A percentile compares a stretch with the other conserved stretches of the same genome.
These are phyloP conservation scores for Colletotrichum tropicale DNA, from an alignment of 2,329 filamentous ascomycete genomes.

Conservation along the genomic window DNA sequence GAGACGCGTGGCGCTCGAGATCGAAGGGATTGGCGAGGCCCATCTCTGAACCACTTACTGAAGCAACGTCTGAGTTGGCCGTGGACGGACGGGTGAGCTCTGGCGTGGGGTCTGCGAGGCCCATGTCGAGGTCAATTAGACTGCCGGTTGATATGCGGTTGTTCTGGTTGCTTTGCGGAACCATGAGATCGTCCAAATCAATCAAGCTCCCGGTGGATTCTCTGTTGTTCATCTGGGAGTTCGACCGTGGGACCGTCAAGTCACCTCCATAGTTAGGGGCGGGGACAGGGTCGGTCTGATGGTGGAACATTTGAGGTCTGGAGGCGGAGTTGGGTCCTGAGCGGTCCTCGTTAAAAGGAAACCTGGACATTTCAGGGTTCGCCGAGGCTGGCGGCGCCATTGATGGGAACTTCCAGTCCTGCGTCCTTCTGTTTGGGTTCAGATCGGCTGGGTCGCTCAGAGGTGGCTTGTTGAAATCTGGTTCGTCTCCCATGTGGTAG, in stretches of 20 bases:
- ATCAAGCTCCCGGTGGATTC: constrained; percentile 52
- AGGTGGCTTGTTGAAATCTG: constrained; percentile 51
- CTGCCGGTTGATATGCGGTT: constrained; percentile 45
- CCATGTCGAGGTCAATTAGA: constrained; percentile 61
- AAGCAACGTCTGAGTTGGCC: constrained; percentile 62
- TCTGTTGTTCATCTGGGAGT: constrained; percentile 35
- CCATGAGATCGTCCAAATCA: constrained; percentile 52
- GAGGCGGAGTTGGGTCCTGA: constrained; percentile 32
- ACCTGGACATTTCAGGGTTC: constrained; percentile 57
- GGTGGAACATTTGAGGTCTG: constrained; percentile 53
- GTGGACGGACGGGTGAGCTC: constrained; percentile 62
- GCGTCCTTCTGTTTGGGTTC: constrained; percentile 54
- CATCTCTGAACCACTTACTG: constrained; percentile 60
- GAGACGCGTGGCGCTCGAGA: constrained; percentile 65
- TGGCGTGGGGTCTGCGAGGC: constrained; percentile 53
- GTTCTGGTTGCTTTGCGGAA: constrained; percentile 35
- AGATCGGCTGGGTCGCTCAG: constrained; percentile 63
- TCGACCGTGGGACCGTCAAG: constrained; percentile 18
- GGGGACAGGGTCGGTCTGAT: constrained; percentile 55
- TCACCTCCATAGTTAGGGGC: constrained; percentile 22
- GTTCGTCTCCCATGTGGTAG: constrained; percentile 32
- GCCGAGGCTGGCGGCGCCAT: constrained; percentile 57
- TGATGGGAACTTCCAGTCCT: constrained; percentile 64
- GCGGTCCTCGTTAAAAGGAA: constrained; percentile 42
- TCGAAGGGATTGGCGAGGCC: constrained; percentile 64